These are phyloP conservation scores for Hypsizygus ulmarius DNA, from an alignment of 1,284 basidiomycete genomes.

Conservation along the genomic window DNA sequence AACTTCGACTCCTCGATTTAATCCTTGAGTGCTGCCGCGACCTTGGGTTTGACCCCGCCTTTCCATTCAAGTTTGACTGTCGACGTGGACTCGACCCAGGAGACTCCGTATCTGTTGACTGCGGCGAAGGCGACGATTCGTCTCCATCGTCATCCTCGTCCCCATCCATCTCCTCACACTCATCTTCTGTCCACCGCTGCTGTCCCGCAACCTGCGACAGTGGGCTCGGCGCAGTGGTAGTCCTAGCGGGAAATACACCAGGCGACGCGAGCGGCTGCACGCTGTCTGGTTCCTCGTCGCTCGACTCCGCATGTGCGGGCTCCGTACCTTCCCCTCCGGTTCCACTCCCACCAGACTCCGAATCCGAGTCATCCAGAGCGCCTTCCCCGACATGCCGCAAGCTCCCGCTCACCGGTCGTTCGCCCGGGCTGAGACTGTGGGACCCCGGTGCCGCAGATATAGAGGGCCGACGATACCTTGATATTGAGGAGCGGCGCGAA, in stretches of 20 bases:
- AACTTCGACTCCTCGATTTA: constrained; percentile 53
- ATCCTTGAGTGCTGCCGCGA: constrained; percentile 24
- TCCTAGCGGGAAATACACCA: constrained; percentile 29
- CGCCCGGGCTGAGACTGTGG: constrained; percentile 39
- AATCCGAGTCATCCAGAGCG: constrained; percentile 73
- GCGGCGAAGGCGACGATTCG: constrained; percentile 37
- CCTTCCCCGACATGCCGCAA: constrained; percentile 70
- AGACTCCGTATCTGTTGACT: constrained; percentile 51
- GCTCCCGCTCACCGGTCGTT: constrained; percentile 29
- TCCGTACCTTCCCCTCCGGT: constrained; percentile 27
- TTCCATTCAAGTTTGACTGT: constrained; percentile 7
- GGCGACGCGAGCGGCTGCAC: constrained; percentile 31
- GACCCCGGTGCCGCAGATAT: constrained; percentile 19
- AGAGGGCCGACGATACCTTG: constrained; percentile 27
- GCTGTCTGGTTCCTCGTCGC: constrained; percentile 33
- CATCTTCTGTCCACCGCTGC: constrained; percentile 51
- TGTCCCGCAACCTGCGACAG: constrained; percentile 54
- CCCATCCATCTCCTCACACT: constrained; percentile 22
- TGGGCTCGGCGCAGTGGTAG: constrained; percentile 54
- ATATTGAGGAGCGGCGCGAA: constrained; percentile 34
- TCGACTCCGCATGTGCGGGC: constrained; percentile 29
- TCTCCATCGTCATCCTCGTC: constrained; percentile 36
- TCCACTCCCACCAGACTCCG: constrained; percentile 41
- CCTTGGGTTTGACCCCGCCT: constrained; percentile 13
- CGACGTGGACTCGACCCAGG: constrained; percentile 25